Percentiles rank a stretch among this genome's conserved stretches.
Conservation (phyloP, 2,329 filamentous ascomycete species). For the Aureobasidium sp. region DNA sequence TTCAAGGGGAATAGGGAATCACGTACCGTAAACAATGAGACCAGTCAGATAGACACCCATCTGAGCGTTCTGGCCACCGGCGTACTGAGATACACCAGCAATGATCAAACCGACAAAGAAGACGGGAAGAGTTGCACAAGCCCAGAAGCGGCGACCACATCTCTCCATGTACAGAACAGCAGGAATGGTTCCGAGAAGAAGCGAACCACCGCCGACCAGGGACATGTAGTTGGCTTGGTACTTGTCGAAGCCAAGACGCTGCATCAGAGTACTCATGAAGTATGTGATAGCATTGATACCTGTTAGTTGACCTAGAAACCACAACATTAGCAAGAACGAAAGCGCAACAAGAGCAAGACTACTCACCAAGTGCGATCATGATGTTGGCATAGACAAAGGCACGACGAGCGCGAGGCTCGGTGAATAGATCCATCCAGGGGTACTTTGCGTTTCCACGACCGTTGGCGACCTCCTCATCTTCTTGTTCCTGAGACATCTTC, state of each 20-base stretch:
- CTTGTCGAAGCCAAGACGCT: slow-evolving; percentile 56
- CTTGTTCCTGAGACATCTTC: slow-evolving; percentile 54
- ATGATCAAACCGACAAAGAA: slow-evolving; percentile 63
- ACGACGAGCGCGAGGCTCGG: slow-evolving; percentile 57
- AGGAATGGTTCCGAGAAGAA: slow-evolving; percentile 44
- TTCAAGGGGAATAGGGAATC: background rate
- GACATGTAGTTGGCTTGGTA: slow-evolving; percentile 64
- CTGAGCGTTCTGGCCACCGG: slow-evolving; percentile 39
- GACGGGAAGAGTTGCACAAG: slow-evolving; percentile 60
- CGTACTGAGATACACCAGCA: slow-evolving; percentile 56
- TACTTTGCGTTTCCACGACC: slow-evolving; percentile 48
- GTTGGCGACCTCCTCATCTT: slow-evolving; percentile 42
- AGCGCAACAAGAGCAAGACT: no score
- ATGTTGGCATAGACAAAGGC: slow-evolving; percentile 60
- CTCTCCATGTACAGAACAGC: slow-evolving; percentile 56
- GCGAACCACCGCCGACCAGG: slow-evolving; percentile 58
- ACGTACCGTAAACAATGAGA: slow-evolving; percentile 41
- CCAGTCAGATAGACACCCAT: slow-evolving; percentile 59
- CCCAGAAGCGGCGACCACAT: slow-evolving; percentile 67
- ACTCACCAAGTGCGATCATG: slow-evolving; percentile 47
- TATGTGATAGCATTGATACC: slow-evolving; percentile 63
- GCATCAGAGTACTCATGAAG: slow-evolving; percentile 62
- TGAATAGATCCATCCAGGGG: slow-evolving; percentile 68
- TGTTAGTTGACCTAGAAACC: no score
- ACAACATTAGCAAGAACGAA: no score